Conservation (phyloP, 805 yeast genomes). For the Wickerhamiella bombiphila region DNA sequence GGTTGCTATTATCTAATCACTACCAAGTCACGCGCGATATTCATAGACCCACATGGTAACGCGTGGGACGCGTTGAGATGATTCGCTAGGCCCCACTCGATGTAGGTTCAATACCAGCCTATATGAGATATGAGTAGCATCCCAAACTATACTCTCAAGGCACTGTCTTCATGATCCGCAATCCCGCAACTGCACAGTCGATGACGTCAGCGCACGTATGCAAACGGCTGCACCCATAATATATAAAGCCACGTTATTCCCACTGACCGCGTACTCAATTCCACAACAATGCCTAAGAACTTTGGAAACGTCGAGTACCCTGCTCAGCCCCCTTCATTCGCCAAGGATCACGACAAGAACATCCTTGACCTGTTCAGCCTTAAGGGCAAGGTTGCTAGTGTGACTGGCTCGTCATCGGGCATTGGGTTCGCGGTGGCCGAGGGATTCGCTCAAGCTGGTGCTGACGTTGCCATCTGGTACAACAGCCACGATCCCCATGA, state of each 20-base stretch:
- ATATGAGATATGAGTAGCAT: background rate
- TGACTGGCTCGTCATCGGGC: slow-evolving; percentile 78
- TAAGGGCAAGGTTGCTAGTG: slow-evolving; percentile 68
- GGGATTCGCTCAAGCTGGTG: slow-evolving; percentile 78
- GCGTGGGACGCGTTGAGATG: background rate
- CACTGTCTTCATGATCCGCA: no score
- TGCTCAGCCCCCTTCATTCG: slow-evolving; percentile 15
- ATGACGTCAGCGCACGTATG: background rate
- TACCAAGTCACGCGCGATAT: no score
- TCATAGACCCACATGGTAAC: background rate
- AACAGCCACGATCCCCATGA: slow-evolving; percentile 49
- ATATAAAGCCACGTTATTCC: background rate
- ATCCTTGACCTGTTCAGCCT: slow-evolving; percentile 60
- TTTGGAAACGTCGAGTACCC: slow-evolving; percentile 16
- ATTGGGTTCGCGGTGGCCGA: slow-evolving; percentile 73
- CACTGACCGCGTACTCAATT: background rate
- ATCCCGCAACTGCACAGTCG: no score
- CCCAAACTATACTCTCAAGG: slow-evolving; percentile 1
- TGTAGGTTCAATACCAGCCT: background rate
- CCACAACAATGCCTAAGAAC: slow-evolving; percentile 14
- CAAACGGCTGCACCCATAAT: background rate
- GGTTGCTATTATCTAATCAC: no score
- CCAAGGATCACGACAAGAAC: slow-evolving; percentile 18
- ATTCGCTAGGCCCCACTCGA: background rate
- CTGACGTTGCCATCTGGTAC: slow-evolving; percentile 61